Evolutionary conservation across 192 early-diverging fungal genomes (phyloP), one percentile per base, ranked within the genome.

Genomic region (Coemansia sp.): DNA sequence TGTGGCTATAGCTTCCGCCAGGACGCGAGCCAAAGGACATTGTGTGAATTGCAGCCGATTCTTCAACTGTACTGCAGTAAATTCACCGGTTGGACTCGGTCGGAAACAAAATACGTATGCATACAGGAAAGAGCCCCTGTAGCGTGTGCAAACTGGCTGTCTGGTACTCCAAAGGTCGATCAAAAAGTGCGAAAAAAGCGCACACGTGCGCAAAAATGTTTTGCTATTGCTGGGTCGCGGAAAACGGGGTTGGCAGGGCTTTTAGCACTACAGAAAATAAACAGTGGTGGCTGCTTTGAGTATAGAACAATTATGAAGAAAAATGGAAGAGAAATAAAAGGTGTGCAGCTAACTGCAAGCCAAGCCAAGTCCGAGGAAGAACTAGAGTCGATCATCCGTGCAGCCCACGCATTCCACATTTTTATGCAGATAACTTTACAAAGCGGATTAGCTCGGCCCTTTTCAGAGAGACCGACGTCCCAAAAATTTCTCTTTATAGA

Each of bases 181-280:
- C 41, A 12, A 45, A 45, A 45, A n/a, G 14, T 45, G 41, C 41
- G 41, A 12, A 45, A 45, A 45, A 10, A 45, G 5, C 41, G 41
- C 41, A 45, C 41, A 45, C 41, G 41, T 45, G 41, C 41, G 41
- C 41, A 45, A 45, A 45, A n/a, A n/a, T 45, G 41, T 25, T 22
- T 53, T 53, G 11, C 24, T 19, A 14, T 53, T 11, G 12, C 5
- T 53, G 23, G 19, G 51, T 53, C 11, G 22, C 21, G 21, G 11
- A 53, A 53, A 6, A 53, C 21, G 21, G 51, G 49, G 47, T 49
- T 52, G 50, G 21, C 21, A 23, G 19, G 8, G 23, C 19, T 52
- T 53, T 53, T 53, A 24, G 21, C 12, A 53, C 12, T 23, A 53
- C 6, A 53, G 23, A 53, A 14, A 45, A 53, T 6, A 11, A 45